phyloP scores from a whole-genome alignment of 2,329 filamentous ascomycete species.

The Diplocarpon rosae region DNA sequence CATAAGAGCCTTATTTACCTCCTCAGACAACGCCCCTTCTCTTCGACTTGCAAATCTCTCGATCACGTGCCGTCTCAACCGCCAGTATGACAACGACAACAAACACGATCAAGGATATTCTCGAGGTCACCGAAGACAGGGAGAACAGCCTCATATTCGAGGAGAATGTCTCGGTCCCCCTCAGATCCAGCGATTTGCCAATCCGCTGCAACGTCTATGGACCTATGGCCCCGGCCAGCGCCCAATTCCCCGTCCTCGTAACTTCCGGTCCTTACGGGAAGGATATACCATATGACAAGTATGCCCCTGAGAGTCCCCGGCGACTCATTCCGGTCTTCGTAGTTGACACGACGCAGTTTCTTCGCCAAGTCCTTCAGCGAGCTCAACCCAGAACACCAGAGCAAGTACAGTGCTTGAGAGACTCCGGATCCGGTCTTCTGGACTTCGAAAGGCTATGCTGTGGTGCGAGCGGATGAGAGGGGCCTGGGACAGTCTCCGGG shows the following conservation, averaged over 20 bases:
- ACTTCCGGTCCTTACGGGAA: conserved; percentile 68
- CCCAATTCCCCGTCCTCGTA: conserved; percentile 47
- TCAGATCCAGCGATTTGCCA: neutral
- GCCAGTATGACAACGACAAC: neutral
- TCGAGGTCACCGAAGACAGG: neutral
- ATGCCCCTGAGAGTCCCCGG: too few species aligned
- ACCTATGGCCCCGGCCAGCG: conserved; percentile 28
- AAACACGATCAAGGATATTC: conserved; percentile 1
- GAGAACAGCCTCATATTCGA: conserved; percentile 30
- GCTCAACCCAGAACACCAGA: conserved; percentile 32
- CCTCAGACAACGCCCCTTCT: too few species aligned
- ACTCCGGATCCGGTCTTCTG: conserved; percentile 34
- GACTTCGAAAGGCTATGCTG: conserved; percentile 31
- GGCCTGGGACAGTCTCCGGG: conserved; percentile 41
- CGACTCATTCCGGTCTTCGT: too few species aligned
- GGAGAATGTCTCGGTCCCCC: conserved; percentile 33
- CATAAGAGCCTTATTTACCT: too few species aligned
- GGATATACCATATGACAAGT: conserved; percentile 51
- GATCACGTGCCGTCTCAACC: too few species aligned
- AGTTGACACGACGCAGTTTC: conserved; percentile 26
- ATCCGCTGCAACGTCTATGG: conserved; percentile 35
- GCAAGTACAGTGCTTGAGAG: conserved; percentile 34
- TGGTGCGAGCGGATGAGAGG: conserved; percentile 38
- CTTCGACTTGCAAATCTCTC: too few species aligned
- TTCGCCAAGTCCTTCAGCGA: conserved; percentile 37